These are phyloP conservation scores for Cicer pinnatifidum DNA, from an alignment of 306 rosid genomes.

Conservation along the genomic window DNA sequence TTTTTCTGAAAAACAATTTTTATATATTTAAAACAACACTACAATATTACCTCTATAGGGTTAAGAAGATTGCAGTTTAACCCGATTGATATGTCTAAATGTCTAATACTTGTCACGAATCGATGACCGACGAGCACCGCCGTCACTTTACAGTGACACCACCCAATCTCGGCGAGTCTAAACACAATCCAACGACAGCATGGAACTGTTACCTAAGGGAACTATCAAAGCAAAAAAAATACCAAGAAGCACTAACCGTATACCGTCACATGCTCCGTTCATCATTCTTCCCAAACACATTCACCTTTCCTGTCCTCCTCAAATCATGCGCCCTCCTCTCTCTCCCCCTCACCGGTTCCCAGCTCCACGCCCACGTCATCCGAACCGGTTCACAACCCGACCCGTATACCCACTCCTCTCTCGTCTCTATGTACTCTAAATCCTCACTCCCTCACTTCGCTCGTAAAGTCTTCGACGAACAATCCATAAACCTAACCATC, in stretches of 20 bases:
- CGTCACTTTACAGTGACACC: background rate
- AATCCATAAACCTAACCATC: slow-evolving; percentile 49
- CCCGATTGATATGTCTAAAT: too few species aligned
- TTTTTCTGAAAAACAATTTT: too few species aligned
- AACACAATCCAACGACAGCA: slow-evolving; percentile 42
- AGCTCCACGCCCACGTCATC: slow-evolving; percentile 73
- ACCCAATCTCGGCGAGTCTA: background rate
- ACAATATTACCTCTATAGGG: too few species aligned
- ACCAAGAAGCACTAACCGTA: slow-evolving; percentile 62
- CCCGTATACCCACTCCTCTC: slow-evolving; percentile 76
- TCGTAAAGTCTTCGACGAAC: slow-evolving; percentile 74
- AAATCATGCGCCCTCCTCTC: slow-evolving; percentile 79
- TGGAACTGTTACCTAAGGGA: slow-evolving; percentile 77
- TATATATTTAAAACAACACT: too few species aligned
- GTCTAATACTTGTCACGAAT: background rate
- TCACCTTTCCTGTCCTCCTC: slow-evolving; percentile 84
- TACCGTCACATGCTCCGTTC: slow-evolving; percentile 79
- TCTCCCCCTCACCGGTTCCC: slow-evolving; percentile 60
- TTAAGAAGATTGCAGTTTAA: too few species aligned
- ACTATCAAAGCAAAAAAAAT: slow-evolving; percentile 66
- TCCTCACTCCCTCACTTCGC: slow-evolving; percentile 51
- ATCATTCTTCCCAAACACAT: slow-evolving; percentile 68
- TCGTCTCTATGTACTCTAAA: slow-evolving; percentile 67
- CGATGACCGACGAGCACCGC: slow-evolving; percentile 8
- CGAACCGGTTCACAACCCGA: slow-evolving; percentile 72